A percentile compares a stretch with the other conserved stretches of the same genome.
Evolutionary conservation across 805 yeast genomes (phyloP).

Genomic region (Starmera quercuum): DNA sequence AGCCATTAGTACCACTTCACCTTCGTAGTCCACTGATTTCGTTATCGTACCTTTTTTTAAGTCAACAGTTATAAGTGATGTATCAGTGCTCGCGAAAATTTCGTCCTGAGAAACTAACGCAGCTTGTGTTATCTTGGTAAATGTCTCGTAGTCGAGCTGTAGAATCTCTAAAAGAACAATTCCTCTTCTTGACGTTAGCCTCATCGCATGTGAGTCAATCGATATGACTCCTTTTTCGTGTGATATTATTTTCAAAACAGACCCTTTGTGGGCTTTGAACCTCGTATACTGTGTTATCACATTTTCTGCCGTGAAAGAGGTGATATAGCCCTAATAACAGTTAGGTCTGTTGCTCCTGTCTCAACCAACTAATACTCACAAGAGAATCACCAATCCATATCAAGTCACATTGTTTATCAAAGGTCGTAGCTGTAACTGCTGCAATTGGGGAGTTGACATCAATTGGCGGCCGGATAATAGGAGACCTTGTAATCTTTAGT

Average conservation of each 20-base stretch:
- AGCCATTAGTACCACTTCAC: conserved; percentile 39
- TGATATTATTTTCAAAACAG: conserved; percentile 45
- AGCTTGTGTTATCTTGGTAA: conserved; percentile 31
- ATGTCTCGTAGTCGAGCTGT: conserved; percentile 27
- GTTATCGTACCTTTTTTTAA: conserved; percentile 28
- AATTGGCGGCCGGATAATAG: conserved; percentile 16
- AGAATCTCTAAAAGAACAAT: conserved; percentile 29
- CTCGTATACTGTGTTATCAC: conserved; percentile 50
- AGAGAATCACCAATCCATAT: conserved; percentile 77
- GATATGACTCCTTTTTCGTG: conserved; percentile 54
- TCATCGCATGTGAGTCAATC: conserved; percentile 41
- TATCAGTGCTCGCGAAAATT: conserved; percentile 35
- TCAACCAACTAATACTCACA: conserved; percentile 20
- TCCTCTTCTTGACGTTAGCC: conserved; percentile 53
- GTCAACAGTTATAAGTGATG: conserved; percentile 36
- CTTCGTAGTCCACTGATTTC: conserved; percentile 31
- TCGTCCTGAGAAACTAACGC: conserved; percentile 29
- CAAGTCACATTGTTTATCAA: conserved; percentile 69
- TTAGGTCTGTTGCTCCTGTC: background rate
- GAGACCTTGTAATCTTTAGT: conserved; percentile 9
- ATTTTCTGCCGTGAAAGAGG: conserved; percentile 33
- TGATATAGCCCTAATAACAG: conserved; percentile 25
- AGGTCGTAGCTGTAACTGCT: conserved; percentile 27
- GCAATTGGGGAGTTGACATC: conserved; percentile 9
- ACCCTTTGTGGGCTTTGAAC: conserved; percentile 41